Conservation (phyloP, 1,284 basidiomycete genomes). For the Salmacisia buchloeana region DNA sequence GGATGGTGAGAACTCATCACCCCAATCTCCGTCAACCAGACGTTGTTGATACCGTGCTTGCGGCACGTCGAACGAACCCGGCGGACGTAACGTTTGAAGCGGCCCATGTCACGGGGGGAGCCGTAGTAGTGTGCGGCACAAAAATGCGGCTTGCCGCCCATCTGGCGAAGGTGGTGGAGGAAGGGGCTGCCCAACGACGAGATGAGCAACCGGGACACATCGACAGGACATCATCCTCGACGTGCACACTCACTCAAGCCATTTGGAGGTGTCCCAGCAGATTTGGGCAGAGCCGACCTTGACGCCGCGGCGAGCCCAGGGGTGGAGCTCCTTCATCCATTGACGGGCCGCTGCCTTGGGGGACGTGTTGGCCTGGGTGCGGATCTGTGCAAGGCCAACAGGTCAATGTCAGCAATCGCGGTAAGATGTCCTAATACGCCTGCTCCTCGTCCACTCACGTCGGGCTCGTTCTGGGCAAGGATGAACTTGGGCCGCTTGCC, state of each 20-base stretch:
- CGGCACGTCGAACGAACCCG: constrained; percentile 18
- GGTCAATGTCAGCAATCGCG: too few relatives aligned
- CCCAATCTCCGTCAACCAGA: constrained; percentile 49
- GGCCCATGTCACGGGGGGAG: constrained; percentile 28
- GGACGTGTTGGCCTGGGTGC: constrained; percentile 25
- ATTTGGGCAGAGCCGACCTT: constrained; percentile 39
- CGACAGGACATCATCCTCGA: too few relatives aligned
- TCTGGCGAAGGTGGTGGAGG: constrained; percentile 28
- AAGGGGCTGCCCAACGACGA: constrained; percentile 21
- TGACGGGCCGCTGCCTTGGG: constrained; percentile 24
- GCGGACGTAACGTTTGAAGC: constrained; percentile 32
- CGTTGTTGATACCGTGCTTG: constrained; percentile 11
- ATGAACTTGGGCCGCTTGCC: constrained; percentile 20
- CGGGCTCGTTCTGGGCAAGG: constrained; percentile 44
- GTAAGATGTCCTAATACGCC: too few relatives aligned
- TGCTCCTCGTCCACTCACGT: constrained; percentile 22
- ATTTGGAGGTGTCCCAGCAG: constrained; percentile 37
- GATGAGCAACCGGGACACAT: too few relatives aligned
- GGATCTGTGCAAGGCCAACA: too few relatives aligned
- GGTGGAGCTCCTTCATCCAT: constrained; percentile 41
- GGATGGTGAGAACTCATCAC: constrained; percentile 27
- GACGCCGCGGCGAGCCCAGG: constrained; percentile 33
- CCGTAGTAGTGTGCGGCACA: constrained; percentile 49
- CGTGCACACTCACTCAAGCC: constrained; percentile 29
- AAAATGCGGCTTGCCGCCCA: constrained; percentile 38